These are phyloP conservation scores for Ramicandelaber brevisporus DNA, from an alignment of 192 early-diverging fungal genomes.

Conservation along the genomic window DNA sequence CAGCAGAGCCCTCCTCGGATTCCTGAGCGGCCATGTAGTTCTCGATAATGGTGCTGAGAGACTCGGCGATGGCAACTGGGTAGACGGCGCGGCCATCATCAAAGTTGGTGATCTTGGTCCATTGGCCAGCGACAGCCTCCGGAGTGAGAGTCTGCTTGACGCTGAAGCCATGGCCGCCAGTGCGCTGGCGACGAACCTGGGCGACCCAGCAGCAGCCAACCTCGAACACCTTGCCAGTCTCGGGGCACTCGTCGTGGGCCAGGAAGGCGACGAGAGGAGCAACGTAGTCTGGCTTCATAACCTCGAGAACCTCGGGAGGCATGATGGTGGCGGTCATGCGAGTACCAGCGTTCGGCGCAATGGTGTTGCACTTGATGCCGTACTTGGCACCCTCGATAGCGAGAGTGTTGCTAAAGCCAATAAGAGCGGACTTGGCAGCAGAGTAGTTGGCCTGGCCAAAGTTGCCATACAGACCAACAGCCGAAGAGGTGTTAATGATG, in stretches of 20 bases:
- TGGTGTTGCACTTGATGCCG: constrained; percentile 82
- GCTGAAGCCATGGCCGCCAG: constrained; percentile 82
- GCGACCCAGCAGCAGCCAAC: constrained; percentile 86
- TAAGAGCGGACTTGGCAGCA: constrained; percentile 75
- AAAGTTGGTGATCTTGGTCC: constrained; percentile 71
- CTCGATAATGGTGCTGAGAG: constrained; percentile 26
- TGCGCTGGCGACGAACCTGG: constrained; percentile 90
- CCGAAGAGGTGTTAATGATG: constrained; percentile 84
- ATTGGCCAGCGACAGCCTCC: constrained; percentile 59
- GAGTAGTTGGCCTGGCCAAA: constrained; percentile 91
- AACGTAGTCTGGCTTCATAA: constrained; percentile 90
- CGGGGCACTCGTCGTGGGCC: constrained; percentile 46
- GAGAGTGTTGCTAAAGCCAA: constrained; percentile 75
- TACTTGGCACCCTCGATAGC: constrained; percentile 73
- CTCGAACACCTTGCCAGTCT: constrained; percentile 81
- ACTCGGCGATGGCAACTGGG: constrained; percentile 24
- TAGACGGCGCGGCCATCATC: constrained; percentile 86
- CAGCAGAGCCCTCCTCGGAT: constrained; percentile 3
- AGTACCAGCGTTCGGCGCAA: constrained; percentile 93
- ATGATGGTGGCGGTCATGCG: constrained; percentile 93
- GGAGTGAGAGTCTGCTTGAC: constrained; percentile 51
- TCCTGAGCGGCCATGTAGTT: constrained; percentile 37
- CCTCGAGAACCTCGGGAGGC: constrained; percentile 83
- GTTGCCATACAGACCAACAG: constrained; percentile 87
- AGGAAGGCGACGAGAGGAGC: constrained; percentile 83